phyloP scores from a whole-genome alignment of 345 rosid genomes.

The Eucalyptus sp. region DNA sequence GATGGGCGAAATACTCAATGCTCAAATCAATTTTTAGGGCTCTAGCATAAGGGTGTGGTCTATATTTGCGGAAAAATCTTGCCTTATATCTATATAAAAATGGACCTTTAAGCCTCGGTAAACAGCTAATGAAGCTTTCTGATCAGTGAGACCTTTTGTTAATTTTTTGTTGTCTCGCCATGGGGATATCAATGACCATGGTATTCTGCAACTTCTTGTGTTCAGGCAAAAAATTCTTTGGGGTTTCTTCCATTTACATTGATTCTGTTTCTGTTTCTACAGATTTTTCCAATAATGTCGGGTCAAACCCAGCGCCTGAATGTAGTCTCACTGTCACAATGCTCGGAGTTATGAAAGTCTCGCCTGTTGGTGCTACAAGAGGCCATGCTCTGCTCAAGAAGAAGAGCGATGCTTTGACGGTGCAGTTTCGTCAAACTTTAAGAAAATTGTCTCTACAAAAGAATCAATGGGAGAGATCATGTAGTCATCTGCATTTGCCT shows the following conservation, averaged over 20 bases:
- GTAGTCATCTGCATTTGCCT: conserved; percentile 4
- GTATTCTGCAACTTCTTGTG: not conserved
- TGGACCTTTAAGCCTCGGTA: not conserved
- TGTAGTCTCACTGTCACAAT: conserved; percentile 11
- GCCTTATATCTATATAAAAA: not conserved
- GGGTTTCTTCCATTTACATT: not conserved
- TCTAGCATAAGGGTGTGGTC: not conserved
- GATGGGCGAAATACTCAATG: not conserved
- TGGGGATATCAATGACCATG: not conserved
- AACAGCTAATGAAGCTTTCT: not conserved
- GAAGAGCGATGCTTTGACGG: conserved; percentile 8
- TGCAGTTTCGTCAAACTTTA: conserved; percentile 6
- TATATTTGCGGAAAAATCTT: not conserved
- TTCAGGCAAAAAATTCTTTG: not conserved
- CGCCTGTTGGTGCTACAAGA: conserved; percentile 8
- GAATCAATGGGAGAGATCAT: conserved; percentile 10
- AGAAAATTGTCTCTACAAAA: conserved; percentile 6
- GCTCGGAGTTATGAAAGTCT: conserved; percentile 9
- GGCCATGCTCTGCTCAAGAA: conserved; percentile 12
- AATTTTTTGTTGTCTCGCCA: not conserved
- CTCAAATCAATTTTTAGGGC: not conserved
- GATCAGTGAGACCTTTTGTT: not conserved
- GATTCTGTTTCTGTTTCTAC: not conserved
- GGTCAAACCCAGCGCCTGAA: conserved; percentile 6
- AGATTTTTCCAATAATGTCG: not conserved